Base-by-base conservation (phyloP, 2,329 filamentous ascomycete genomes). In the Pseudonectria buxi region DNA sequence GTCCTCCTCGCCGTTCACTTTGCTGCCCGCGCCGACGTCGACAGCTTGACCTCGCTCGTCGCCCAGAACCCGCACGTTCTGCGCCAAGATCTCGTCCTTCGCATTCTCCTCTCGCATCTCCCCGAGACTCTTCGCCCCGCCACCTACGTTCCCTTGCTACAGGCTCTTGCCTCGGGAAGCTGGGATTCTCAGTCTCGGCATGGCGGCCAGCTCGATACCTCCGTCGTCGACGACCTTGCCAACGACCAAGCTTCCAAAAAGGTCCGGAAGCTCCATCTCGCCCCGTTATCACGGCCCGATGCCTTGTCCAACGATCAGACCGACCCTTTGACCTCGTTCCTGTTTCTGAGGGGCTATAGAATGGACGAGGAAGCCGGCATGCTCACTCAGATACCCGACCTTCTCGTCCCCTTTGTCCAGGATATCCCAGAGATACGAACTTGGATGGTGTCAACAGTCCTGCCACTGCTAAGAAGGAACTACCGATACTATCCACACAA, bases 311-410 rank as follows among this genome's bases (percentile, higher is more conserved):
- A 73, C 36, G 61, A 65, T 11, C 62, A 69, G 2, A 55, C 71
- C 10, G 80, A 86, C 41, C 53, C 67, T 2, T 54, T 86, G 7
- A 71, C 71, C 6, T 62, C 69, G 3, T 90, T 89, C 53, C 59
- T 90, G 6, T 68, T 86, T 32, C 74, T 78, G 44, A 74, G 84
- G 39, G 72, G 82, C 6, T 73, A 82, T 50, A 72, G 72, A 26
- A 78, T 90, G 43, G 83, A 89, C 52, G 64, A 76, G 34, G 75
- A 84, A 55, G 81, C 83, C 2, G 84, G 85, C n/a, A 62, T 87
- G 41, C 65, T 89, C 14, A 67, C 71, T n/a, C 72, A 83, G 45
- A 56, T 88, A 2, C 78, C 81, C 1, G 67, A 71, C n/a, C 66
- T 90, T 22, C 63, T 88, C 13, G 64, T 69, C 14, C 83, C 84